A percentile compares a stretch with the other conserved stretches of the same genome.
Evolutionary conservation across 345 rosid genomes (phyloP).

Genomic region (Isatis tinctoria): DNA sequence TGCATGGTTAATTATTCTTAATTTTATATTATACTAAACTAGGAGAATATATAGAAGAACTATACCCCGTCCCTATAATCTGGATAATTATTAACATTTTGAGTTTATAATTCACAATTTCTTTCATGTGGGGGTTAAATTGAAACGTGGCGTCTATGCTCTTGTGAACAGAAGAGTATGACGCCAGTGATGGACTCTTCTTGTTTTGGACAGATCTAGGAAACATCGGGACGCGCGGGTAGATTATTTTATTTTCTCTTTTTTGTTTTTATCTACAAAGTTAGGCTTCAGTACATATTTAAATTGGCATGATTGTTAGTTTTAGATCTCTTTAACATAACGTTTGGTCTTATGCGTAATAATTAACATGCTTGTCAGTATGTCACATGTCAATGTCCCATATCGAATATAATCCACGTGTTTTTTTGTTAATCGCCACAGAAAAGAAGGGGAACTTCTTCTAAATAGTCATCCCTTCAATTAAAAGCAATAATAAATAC

Average conservation of each 20-base stretch:
- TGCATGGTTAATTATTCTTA: too few relatives aligned
- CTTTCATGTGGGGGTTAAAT: too few relatives aligned
- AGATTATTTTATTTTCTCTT: too few relatives aligned
- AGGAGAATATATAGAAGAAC: too few relatives aligned
- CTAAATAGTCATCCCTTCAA: background rate
- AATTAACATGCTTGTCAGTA: background rate
- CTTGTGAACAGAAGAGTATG: background rate
- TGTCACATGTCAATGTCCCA: background rate
- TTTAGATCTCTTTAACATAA: background rate
- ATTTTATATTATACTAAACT: too few relatives aligned
- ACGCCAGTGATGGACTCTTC: background rate
- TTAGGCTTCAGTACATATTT: background rate
- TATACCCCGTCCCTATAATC: too few relatives aligned
- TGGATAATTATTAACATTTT: too few relatives aligned
- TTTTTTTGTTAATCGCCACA: background rate
- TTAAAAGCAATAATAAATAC: background rate
- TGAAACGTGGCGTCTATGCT: background rate
- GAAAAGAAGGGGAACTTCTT: background rate
- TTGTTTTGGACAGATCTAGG: background rate
- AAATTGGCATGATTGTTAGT: background rate
- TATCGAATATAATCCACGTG: background rate
- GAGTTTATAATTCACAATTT: too few relatives aligned
- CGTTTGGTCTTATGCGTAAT: background rate
- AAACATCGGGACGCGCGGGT: background rate
- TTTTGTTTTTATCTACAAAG: background rate